These are phyloP conservation scores for Cucurbita pepo DNA, from an alignment of 306 rosid species.

Conservation along the genomic window DNA sequence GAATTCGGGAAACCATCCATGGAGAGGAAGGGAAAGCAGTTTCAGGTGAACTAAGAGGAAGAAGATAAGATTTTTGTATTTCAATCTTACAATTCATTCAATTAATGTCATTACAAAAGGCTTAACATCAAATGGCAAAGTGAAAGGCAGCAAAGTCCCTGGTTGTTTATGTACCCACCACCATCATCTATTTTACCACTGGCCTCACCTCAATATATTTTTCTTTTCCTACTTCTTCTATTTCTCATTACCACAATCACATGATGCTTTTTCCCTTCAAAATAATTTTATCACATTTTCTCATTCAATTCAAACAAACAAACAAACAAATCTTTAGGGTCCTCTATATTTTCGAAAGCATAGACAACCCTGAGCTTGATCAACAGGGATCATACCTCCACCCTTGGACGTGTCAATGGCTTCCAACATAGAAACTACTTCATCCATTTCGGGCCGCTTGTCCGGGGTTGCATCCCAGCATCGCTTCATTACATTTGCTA, in stretches of 20 bases:
- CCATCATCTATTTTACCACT: neutral
- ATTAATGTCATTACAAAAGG: conserved; percentile 5
- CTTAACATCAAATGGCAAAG: conserved; percentile 4
- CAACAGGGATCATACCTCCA: conserved; percentile 93
- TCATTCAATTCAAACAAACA: neutral
- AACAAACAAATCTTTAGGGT: conserved; percentile 32
- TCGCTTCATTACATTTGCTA: conserved; percentile 85
- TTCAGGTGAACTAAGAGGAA: neutral
- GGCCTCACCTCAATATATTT: conserved; percentile 2
- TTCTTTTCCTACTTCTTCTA: conserved; percentile 13
- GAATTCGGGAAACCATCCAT: neutral
- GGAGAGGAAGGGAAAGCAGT: neutral
- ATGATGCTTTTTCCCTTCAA: conserved; percentile 32
- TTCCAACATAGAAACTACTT: conserved; percentile 80
- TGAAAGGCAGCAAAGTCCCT: conserved; percentile 7
- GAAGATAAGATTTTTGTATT: neutral
- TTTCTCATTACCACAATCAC: conserved; percentile 35
- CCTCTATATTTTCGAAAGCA: conserved; percentile 78
- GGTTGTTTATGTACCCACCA: conserved; percentile 11
- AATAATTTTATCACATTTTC: conserved; percentile 35
- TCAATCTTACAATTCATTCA: conserved; percentile 3
- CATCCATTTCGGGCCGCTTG: conserved; percentile 96
- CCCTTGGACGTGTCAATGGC: conserved; percentile 91
- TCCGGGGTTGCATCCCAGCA: conserved; percentile 95
- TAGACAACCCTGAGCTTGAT: conserved; percentile 77